These are phyloP conservation scores for Pluteus cervinus DNA, from an alignment of 768 basidiomycete genomes.

Conservation along the genomic window DNA sequence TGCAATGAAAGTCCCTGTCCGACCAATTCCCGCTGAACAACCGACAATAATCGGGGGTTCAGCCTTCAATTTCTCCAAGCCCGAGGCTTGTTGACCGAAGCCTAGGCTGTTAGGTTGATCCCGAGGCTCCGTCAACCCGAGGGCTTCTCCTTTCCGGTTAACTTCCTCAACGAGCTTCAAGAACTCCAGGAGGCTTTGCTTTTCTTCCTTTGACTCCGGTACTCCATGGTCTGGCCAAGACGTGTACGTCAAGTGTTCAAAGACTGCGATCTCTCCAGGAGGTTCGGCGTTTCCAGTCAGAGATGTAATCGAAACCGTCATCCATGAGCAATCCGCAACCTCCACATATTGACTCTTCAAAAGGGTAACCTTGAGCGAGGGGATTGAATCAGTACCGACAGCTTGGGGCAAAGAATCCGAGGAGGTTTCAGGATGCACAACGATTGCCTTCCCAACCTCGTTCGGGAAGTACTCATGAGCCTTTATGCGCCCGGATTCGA, in stretches of 20 bases:
- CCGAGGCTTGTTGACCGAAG: no score
- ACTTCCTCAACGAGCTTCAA: conserved; percentile 52
- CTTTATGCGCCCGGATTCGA: conserved; percentile 65
- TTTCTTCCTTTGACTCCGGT: conserved; percentile 57
- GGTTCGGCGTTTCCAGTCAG: no score
- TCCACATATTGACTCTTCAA: conserved; percentile 36
- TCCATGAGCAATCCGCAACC: conserved; percentile 58
- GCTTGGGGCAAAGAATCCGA: no score
- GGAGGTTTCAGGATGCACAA: conserved; percentile 38
- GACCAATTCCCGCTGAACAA: conserved; percentile 85
- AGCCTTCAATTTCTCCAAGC: no score
- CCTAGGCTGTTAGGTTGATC: conserved; percentile 27
- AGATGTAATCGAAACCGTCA: conserved; percentile 50
- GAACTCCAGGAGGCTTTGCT: conserved; percentile 55
- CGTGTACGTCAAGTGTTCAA: conserved; percentile 66
- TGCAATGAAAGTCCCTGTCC: conserved; percentile 86
- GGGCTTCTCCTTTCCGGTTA: no score
- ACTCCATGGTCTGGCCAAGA: conserved; percentile 87
- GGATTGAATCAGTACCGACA: no score
- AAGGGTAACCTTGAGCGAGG: conserved; percentile 57
- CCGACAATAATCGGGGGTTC: conserved; percentile 79
- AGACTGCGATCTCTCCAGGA: no score
- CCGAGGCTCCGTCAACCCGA: no score
- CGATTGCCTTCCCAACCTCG: conserved; percentile 44
- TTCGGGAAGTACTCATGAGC: conserved; percentile 75